Conservation (phyloP, 2,329 filamentous ascomycete genomes). For the Colletotrichum ledebouriae region DNA sequence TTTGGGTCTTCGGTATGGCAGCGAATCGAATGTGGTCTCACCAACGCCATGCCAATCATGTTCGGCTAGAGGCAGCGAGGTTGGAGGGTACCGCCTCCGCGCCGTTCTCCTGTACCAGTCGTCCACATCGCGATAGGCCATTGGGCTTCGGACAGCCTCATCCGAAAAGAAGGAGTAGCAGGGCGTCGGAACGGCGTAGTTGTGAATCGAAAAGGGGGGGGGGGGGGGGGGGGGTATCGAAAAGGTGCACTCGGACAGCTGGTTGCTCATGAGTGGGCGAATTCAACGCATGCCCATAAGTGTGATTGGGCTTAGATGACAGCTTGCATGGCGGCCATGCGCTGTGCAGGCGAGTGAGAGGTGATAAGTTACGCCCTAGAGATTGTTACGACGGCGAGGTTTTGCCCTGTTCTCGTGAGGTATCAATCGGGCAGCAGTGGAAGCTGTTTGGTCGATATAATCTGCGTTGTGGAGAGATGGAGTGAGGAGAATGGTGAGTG, state of each 20-base stretch:
- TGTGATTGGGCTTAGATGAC: slow-evolving; percentile 42
- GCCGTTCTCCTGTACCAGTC: slow-evolving; percentile 42
- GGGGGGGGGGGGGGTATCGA: not conserved
- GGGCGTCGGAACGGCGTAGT: slow-evolving; percentile 9
- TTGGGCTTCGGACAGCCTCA: slow-evolving; percentile 42
- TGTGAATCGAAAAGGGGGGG: slow-evolving; percentile 11
- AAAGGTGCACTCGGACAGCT: slow-evolving; percentile 39
- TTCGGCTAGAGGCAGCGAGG: slow-evolving; percentile 47
- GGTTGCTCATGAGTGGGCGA: slow-evolving; percentile 40
- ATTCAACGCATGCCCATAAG: slow-evolving; percentile 35
- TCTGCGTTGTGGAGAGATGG: slow-evolving; percentile 4
- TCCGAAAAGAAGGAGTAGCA: slow-evolving; percentile 17
- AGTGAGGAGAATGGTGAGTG: not conserved
- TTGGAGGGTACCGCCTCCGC: slow-evolving; percentile 35
- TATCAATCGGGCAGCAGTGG: slow-evolving; percentile 43
- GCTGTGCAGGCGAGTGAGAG: slow-evolving; percentile 34
- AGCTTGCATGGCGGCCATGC: slow-evolving; percentile 40
- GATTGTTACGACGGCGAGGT: slow-evolving; percentile 25
- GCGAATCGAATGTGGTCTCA: slow-evolving; percentile 49
- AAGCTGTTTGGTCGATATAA: slow-evolving; percentile 32
- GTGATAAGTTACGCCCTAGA: slow-evolving; percentile 40
- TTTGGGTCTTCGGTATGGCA: slow-evolving; percentile 51
- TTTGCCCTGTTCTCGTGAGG: slow-evolving; percentile 39
- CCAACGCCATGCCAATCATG: slow-evolving; percentile 50
- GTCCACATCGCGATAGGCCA: slow-evolving; percentile 44